A percentile compares a stretch with the other conserved stretches of the same genome.
Conservation (phyloP, 805 yeast genomes). For the Scheffersomyces lignosus region DNA sequence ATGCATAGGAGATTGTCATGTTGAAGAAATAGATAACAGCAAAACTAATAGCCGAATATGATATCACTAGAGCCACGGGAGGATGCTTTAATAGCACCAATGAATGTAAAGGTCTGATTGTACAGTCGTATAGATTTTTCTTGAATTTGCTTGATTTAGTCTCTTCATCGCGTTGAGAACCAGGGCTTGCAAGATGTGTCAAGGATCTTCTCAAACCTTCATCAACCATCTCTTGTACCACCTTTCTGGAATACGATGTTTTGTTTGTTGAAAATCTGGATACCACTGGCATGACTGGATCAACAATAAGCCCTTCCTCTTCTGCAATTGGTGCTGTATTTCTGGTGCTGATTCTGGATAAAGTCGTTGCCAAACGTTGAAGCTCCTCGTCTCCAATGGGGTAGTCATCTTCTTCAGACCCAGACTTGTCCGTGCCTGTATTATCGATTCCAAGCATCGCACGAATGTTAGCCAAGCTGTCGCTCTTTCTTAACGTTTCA, state of each 20-base stretch:
- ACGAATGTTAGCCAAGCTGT: conserved; percentile 55
- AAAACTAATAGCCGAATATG: conserved; percentile 71
- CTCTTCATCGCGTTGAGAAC: conserved; percentile 11
- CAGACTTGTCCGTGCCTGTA: conserved; percentile 1
- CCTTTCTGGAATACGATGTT: conserved; percentile 29
- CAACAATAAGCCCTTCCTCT: conserved; percentile 37
- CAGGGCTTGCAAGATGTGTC: conserved; percentile 13
- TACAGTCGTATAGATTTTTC: conserved; percentile 43
- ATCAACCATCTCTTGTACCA: conserved; percentile 21
- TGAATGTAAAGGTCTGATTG: conserved; percentile 61
- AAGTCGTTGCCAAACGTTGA: conserved; percentile 32
- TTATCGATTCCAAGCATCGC: conserved; percentile 31
- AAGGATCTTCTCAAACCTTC: conserved; percentile 17
- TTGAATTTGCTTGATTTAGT: conserved; percentile 21
- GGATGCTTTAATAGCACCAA: conserved; percentile 65
- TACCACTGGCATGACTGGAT: conserved; percentile 39
- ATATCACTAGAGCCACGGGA: conserved; percentile 66
- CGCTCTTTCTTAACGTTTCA: conserved; percentile 72
- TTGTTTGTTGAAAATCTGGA: conserved; percentile 36
- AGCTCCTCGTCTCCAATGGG: conserved; percentile 19
- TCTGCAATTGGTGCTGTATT: conserved; percentile 8
- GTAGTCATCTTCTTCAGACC: not conserved
- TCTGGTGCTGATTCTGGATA: conserved; percentile 22
- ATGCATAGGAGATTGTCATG: conserved; percentile 66
- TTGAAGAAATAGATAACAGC: conserved; percentile 71